Percentiles rank a stretch among this genome's conserved stretches.
Conservation (phyloP, 202 grass and related monocot species). For the Zizania palustris region DNA sequence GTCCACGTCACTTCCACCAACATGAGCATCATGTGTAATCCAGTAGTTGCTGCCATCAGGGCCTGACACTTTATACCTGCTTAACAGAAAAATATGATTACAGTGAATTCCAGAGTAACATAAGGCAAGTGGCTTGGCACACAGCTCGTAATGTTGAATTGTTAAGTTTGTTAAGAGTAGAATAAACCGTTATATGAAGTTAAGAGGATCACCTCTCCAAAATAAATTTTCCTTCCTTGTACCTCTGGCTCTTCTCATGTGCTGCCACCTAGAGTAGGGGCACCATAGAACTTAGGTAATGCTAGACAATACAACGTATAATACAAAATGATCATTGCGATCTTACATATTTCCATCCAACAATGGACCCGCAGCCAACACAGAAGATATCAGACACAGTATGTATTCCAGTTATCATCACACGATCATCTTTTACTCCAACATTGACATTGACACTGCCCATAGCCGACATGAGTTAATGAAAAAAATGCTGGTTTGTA, state of each 20-base stretch:
- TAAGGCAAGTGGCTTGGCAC: neutral
- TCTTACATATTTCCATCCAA: slow-evolving; percentile 99
- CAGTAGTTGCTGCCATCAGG: slow-evolving; percentile 83
- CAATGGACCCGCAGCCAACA: slow-evolving; percentile 94
- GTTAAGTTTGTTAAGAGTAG: neutral
- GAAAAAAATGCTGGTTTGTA: slow-evolving; percentile 25
- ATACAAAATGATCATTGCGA: slow-evolving; percentile 18
- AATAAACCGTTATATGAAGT: slow-evolving; percentile 12
- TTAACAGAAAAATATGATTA: slow-evolving; percentile 32
- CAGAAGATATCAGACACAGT: slow-evolving; percentile 97
- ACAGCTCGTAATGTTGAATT: neutral
- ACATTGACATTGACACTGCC: slow-evolving; percentile 84
- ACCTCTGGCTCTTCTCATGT: slow-evolving; percentile 79
- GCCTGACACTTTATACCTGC: slow-evolving; percentile 77
- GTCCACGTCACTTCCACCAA: slow-evolving; percentile 63
- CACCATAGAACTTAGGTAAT: slow-evolving; percentile 35
- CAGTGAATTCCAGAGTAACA: neutral
- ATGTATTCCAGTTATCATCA: slow-evolving; percentile 95
- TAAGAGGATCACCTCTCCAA: slow-evolving; percentile 72
- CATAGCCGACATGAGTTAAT: slow-evolving; percentile 36
- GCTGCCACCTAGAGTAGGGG: slow-evolving; percentile 62
- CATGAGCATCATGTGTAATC: slow-evolving; percentile 51
- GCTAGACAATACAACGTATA: slow-evolving; percentile 29
- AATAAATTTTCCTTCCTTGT: slow-evolving; percentile 98
- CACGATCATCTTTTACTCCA: slow-evolving; percentile 85